These are phyloP conservation scores for Phytophthora pistaciae DNA, from an alignment of 352 stramenopile genomes.

Conservation along the genomic window DNA sequence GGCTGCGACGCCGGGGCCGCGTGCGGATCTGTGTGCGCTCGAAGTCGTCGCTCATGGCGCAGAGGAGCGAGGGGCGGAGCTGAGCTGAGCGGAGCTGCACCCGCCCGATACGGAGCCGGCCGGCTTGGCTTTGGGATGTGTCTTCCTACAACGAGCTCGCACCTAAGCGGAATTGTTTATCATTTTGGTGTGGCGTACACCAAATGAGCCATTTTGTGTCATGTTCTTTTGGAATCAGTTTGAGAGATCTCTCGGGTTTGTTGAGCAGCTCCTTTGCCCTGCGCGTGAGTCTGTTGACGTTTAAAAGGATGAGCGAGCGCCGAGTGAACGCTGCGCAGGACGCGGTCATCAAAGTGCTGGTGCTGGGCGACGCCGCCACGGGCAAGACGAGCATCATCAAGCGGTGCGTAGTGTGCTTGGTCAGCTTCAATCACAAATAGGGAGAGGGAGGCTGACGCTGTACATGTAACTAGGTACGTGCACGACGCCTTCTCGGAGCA, in stretches of 20 bases:
- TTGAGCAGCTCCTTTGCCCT: not conserved
- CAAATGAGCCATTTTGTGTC: conserved; percentile 3
- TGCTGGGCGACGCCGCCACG: conserved; percentile 91
- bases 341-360: conserved; percentile 93
- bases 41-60: conserved; percentile 37
- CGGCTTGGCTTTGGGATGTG: conserved; percentile 18
- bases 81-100: not conserved
- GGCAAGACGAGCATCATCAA: conserved; percentile 96
- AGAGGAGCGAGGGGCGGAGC: conserved; percentile 1
- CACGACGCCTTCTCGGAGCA: conserved; percentile 93
- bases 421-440: not conserved
- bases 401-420: conserved; percentile 53
- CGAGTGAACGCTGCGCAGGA: conserved; percentile 84
- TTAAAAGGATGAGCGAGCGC: conserved; percentile 60
- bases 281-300: not conserved
- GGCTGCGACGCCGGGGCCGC: conserved; percentile 40
- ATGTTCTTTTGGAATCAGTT: conserved; percentile 13
- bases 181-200: not conserved
- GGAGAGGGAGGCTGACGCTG: not conserved
- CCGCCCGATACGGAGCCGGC: not conserved
- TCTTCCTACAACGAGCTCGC: conserved; percentile 15
- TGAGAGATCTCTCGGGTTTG: not conserved
- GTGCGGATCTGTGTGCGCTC: conserved; percentile 23
- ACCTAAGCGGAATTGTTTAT: not conserved
- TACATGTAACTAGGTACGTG: conserved; percentile 66